Evolutionary conservation across 768 basidiomycete genomes (phyloP).

Genomic region (Lanmaoa pseudosensibilis): DNA sequence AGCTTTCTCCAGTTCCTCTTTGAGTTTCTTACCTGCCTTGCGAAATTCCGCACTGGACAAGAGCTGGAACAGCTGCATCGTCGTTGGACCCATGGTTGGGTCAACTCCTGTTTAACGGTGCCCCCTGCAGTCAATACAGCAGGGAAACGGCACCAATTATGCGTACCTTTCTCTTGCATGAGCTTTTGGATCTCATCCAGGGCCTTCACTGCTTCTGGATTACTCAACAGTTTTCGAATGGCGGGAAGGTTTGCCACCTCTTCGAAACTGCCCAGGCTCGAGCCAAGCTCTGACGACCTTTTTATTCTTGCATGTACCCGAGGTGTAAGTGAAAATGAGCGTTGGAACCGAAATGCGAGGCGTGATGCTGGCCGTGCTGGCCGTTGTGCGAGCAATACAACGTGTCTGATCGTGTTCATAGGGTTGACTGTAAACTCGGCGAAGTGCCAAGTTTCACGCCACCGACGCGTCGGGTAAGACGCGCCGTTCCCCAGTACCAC

Average conservation of each 20-base stretch:
- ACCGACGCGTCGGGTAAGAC: conserved; percentile 19
- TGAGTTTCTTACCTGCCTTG: conserved; percentile 44
- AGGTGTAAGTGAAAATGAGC: conserved; percentile 33
- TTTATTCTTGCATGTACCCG: conserved; percentile 30
- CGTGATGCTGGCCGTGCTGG: conserved; percentile 13
- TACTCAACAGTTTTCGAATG: conserved; percentile 48
- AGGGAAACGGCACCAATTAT: not conserved
- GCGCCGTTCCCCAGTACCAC: not conserved
- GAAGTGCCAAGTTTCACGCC: conserved; percentile 12
- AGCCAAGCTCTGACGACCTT: conserved; percentile 30
- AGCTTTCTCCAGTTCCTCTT: conserved; percentile 53
- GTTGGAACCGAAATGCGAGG: conserved; percentile 15
- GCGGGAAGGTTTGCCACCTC: conserved; percentile 40
- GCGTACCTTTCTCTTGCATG: conserved; percentile 50
- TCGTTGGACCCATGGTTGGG: conserved; percentile 45
- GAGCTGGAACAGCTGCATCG: conserved; percentile 55
- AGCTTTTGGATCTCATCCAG: conserved; percentile 44
- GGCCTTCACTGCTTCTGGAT: conserved; percentile 51
- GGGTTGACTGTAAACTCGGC: not conserved
- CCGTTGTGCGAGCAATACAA: conserved; percentile 15
- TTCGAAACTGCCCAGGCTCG: conserved; percentile 43
- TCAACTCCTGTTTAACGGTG: conserved; percentile 51
- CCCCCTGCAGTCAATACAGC: not conserved
- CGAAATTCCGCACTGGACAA: conserved; percentile 53
- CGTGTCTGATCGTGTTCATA: conserved; percentile 27